Percentiles rank a stretch among this genome's conserved stretches.
Evolutionary conservation across 73 alveolate genomes (phyloP).

Genomic region (Symbiodinium natans): DNA sequence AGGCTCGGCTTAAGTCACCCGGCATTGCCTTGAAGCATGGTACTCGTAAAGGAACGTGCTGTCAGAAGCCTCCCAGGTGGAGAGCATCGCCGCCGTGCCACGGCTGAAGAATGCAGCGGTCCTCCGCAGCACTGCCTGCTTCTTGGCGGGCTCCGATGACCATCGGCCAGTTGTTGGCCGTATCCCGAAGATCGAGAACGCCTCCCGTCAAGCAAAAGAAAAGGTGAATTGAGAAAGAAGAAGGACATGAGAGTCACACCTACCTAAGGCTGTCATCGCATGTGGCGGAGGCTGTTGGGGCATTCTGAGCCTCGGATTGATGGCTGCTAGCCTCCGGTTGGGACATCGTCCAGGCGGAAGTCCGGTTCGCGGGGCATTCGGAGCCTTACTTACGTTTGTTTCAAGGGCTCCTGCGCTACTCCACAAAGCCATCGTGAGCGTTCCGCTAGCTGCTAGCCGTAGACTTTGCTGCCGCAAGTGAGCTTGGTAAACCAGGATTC

Average conservation of each 20-base stretch:
- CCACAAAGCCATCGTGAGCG: too few relatives aligned
- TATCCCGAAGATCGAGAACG: conserved; percentile 55
- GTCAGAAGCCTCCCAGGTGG: neutral
- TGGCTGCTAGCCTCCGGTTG: neutral
- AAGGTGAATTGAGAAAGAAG: neutral
- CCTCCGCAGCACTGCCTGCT: conserved; percentile 78
- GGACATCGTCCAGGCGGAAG: too few relatives aligned
- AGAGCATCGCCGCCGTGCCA: conserved; percentile 61
- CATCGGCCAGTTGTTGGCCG: conserved; percentile 72
- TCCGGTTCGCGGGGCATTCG: too few relatives aligned
- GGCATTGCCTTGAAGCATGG: too few relatives aligned
- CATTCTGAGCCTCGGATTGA: conserved; percentile 9
- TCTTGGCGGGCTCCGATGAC: conserved; percentile 84
- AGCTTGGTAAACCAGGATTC: too few relatives aligned
- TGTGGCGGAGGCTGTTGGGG: conserved; percentile 93
- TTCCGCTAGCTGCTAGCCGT: too few relatives aligned
- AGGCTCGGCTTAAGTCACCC: too few relatives aligned
- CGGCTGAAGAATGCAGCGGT: conserved; percentile 65
- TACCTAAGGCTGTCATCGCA: conserved; percentile 34
- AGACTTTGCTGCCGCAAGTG: too few relatives aligned
- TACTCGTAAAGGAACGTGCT: too few relatives aligned
- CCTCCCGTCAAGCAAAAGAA: neutral
- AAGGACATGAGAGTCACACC: neutral
- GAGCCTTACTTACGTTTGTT: too few relatives aligned
- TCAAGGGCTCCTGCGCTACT: too few relatives aligned